Conservation (phyloP, 352 stramenopile species). For the Plasmopara muralis region DNA sequence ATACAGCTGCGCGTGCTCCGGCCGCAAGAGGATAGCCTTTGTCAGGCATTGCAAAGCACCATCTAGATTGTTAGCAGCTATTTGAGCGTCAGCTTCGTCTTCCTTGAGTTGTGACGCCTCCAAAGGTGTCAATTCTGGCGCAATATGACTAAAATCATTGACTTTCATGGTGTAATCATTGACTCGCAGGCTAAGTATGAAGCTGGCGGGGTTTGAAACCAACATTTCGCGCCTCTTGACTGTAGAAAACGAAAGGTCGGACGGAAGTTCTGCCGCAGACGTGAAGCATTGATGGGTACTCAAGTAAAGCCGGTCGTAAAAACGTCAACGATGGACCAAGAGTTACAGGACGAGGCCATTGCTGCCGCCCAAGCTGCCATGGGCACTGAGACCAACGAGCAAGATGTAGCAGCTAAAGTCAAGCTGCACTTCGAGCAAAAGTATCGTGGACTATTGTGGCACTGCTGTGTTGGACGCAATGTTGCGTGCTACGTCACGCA, state of each 20-base stretch:
- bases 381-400: slow-evolving; percentile 72
- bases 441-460: slow-evolving; percentile 88
- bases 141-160: slow-evolving; percentile 8
- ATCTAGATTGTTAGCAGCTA: slow-evolving; percentile 33
- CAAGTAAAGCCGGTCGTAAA: slow-evolving; percentile 83
- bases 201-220: slow-evolving; percentile 5
- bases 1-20: slow-evolving; percentile 42
- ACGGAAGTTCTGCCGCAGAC: slow-evolving; percentile 1
- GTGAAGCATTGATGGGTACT: slow-evolving; percentile 29
- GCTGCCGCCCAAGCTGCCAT: slow-evolving; percentile 71
- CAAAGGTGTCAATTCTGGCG: slow-evolving; percentile 34
- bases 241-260: slow-evolving; percentile 12
- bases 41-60: slow-evolving; percentile 50
- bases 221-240: background rate
- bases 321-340: slow-evolving; percentile 82
- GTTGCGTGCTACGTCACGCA: slow-evolving; percentile 93
- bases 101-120: slow-evolving; percentile 46
- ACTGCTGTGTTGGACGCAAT: slow-evolving; percentile 93
- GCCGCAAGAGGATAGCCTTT: slow-evolving; percentile 71
- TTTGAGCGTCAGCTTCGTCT: slow-evolving; percentile 32
- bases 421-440: slow-evolving; percentile 91
- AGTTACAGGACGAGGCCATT: slow-evolving; percentile 82
- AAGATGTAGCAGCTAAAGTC: slow-evolving; percentile 88
- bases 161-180: slow-evolving; percentile 10
- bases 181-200: background rate